phyloP scores from a whole-genome alignment of 2,329 filamentous ascomycete species.

The Alternaria brassicicola region DNA sequence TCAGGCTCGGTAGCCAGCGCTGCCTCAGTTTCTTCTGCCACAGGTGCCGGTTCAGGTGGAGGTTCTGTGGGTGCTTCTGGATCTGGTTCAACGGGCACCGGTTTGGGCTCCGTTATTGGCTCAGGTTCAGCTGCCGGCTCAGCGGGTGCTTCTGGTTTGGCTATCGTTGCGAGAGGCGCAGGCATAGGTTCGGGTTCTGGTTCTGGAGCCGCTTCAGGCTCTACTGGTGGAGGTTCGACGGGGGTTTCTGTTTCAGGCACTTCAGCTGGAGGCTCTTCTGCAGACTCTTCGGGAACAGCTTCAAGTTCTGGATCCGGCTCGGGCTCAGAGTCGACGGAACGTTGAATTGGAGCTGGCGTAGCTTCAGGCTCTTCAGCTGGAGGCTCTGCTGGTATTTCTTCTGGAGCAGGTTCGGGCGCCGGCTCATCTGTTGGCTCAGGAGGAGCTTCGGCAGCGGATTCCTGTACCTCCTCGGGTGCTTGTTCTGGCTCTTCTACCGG shows the following conservation, averaged over 20 bases:
- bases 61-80: constrained; percentile 3
- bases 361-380: neutral
- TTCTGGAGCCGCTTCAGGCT: neutral
- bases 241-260: neutral
- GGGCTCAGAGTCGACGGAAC: neutral
- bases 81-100: neutral
- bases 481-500: neutral
- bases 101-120: neutral
- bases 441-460: neutral
- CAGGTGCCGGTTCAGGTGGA: neutral
- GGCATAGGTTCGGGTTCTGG: neutral
- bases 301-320: neutral
- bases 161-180: neutral
- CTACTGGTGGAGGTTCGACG: neutral
- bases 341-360: neutral
- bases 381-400: constrained; percentile 8
- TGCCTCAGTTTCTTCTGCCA: neutral
- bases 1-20: constrained; percentile 10
- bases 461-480: neutral
- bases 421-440: neutral
- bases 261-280: neutral
- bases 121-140: neutral
- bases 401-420: constrained; percentile 3
- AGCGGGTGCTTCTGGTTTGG: neutral
- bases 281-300: neutral